Percentiles rank a stretch among this genome's conserved stretches.
Conservation (phyloP, 2,329 filamentous ascomycete species). For the Aspergillus japonicus region DNA sequence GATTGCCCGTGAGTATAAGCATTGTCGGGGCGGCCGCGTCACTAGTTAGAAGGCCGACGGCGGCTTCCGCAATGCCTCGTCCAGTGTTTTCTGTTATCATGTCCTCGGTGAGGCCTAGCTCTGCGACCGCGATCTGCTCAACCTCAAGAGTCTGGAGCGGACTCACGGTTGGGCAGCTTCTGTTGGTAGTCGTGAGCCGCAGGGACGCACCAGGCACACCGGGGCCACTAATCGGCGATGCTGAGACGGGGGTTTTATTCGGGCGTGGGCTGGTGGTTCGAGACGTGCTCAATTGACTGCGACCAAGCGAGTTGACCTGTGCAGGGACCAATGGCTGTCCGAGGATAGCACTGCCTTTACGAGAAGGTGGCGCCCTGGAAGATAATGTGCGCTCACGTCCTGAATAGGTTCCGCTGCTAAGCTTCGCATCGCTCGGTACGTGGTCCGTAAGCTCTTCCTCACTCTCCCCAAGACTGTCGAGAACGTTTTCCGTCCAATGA, state of each 20-base stretch:
- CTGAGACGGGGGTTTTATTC: slow-evolving; percentile 41
- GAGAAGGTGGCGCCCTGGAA: slow-evolving; percentile 38
- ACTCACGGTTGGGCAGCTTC: slow-evolving; percentile 57
- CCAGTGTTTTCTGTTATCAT: slow-evolving; percentile 91
- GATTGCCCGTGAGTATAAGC: slow-evolving; percentile 91
- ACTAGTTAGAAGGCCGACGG: slow-evolving; percentile 67
- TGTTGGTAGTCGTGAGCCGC: slow-evolving; percentile 54
- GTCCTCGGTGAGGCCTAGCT: slow-evolving; percentile 82
- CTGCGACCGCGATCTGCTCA: slow-evolving; percentile 84
- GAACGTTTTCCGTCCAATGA: slow-evolving; percentile 87
- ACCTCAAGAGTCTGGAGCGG: slow-evolving; percentile 87
- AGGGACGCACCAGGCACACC: slow-evolving; percentile 45
- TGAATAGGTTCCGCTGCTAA: slow-evolving; percentile 49
- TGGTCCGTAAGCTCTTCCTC: slow-evolving; percentile 65
- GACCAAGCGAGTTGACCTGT: slow-evolving; percentile 35
- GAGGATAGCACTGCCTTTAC: slow-evolving; percentile 45
- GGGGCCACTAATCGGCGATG: slow-evolving; percentile 43
- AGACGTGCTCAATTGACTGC: slow-evolving; percentile 36
- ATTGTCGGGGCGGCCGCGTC: slow-evolving; percentile 56
- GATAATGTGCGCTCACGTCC: slow-evolving; percentile 42
- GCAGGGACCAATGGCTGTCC: slow-evolving; percentile 37
- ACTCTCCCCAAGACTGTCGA: slow-evolving; percentile 70
- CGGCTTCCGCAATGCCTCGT: slow-evolving; percentile 76
- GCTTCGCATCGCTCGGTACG: slow-evolving; percentile 40
- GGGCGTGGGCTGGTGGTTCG: slow-evolving; percentile 42